phyloP scores from a whole-genome alignment of 1,284 basidiomycete genomes.

The Austroboletus novae-zelandiae region DNA sequence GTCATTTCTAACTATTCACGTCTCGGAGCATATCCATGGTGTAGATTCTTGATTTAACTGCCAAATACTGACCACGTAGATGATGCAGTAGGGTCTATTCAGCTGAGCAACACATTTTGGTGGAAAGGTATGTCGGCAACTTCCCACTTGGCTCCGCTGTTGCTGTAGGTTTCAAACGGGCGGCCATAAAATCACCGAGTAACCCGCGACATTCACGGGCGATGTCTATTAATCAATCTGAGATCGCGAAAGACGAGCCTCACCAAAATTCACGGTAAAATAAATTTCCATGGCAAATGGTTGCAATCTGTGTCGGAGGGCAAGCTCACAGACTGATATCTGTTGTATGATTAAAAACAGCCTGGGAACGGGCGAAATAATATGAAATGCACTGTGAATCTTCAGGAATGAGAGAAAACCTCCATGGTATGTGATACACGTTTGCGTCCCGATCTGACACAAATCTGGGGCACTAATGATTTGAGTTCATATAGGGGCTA shows the following conservation, averaged over 20 bases:
- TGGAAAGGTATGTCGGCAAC: not conserved
- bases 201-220: not conserved
- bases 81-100: not conserved
- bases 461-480: conserved; percentile 5
- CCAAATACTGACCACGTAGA: not conserved
- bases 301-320: not conserved
- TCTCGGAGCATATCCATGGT: conserved; percentile 6
- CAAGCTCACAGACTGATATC: not conserved
- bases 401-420: not conserved
- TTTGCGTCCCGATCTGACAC: conserved; percentile 2
- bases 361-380: not conserved
- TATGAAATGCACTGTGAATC: not conserved
- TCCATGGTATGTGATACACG: not conserved
- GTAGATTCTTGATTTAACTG: not conserved
- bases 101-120: not conserved
- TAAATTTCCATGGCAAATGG: not conserved
- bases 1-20: conserved; percentile 11
- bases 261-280: not conserved
- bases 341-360: not conserved
- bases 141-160: not conserved
- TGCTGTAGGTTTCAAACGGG: not conserved
- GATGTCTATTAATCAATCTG: not conserved
- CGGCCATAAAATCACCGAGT: not conserved
- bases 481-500: not conserved
- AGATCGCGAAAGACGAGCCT: not conserved